These are phyloP conservation scores for Yarrowia divulgata DNA, from an alignment of 805 yeast species.

Conservation along the genomic window DNA sequence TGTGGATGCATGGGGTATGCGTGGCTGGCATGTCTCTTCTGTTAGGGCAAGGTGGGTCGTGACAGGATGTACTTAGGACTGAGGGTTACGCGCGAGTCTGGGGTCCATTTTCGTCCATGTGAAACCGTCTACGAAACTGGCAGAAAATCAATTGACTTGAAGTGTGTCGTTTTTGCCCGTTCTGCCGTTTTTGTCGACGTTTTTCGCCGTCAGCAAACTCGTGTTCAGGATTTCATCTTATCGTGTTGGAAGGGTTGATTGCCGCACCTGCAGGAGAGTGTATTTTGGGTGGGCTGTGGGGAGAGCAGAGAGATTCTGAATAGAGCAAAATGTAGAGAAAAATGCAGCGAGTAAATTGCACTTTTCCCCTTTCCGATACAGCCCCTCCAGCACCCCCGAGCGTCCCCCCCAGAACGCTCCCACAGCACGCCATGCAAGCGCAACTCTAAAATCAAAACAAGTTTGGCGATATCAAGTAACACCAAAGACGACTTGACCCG, in stretches of 20 bases:
- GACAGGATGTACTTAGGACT: conserved; percentile 10
- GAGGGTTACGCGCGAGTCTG: neutral
- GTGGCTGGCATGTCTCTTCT: conserved; percentile 25
- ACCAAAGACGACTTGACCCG: neutral
- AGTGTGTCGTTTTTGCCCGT: too few species aligned
- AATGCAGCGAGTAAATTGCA: too few species aligned
- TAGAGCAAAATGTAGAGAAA: neutral
- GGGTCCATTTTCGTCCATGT: too few species aligned
- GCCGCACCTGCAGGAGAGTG: neutral
- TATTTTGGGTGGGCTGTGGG: neutral
- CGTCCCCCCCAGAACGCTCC: neutral
- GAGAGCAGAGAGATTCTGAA: neutral
- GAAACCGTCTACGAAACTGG: too few species aligned
- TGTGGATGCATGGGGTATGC: conserved; percentile 30
- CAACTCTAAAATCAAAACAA: conserved; percentile 36
- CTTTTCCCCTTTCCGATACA: neutral
- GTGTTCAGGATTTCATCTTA: conserved; percentile 4
- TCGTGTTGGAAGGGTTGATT: conserved; percentile 14
- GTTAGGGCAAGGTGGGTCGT: conserved; percentile 20
- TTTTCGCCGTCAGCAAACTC: neutral
- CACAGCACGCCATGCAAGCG: conserved; percentile 12
- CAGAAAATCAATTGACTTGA: too few species aligned
- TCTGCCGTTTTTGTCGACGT: neutral
- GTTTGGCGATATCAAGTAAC: conserved; percentile 13
- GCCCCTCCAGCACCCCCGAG: neutral